Base-by-base conservation (phyloP, 2,329 filamentous ascomycete species). In the Ascochyta lentis region DNA sequence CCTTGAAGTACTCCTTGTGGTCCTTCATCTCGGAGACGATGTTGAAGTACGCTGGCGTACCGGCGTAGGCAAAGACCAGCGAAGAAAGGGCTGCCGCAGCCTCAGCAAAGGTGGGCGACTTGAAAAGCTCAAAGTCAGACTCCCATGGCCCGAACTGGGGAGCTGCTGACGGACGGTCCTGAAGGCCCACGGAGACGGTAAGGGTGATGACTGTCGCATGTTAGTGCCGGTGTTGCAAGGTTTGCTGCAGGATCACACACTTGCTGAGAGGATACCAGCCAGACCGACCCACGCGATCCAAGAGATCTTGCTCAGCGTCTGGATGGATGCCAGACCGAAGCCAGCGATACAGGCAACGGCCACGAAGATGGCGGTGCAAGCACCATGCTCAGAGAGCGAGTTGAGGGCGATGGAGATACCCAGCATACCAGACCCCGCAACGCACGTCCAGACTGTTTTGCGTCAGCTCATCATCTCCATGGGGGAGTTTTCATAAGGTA, bases 11-110 rank as follows among this genome's bases (percentile, higher is more conserved):
- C 64, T 87, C 83, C 16, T 77, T 76, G 0, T 86, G 86, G 34
- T 79, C 60, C 38, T 76, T 77, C 85, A 89, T 89, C 74, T 89
- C 86, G 0, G 83, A 84, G 27, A 88, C 88, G 46, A 89, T 83
- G 4, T 85, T 84, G 4, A 88, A 74, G 65, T 87, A 88, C 1
- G 84, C 83, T 0, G 80, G 82, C 1, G 84, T 86, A 23, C 81
- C 84, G 1, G 84, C 82, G 12, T 50, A 58, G 6, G 79, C 81
- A 5, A 83, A 84, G 45, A 84, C 80, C 69, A 87, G 85, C 59
- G 88, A 86, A 6, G 83, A 86, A 2, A 79, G 78, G 0, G 26
- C 61, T 6, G 84, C 83, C 0, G 81, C 81, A 63, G 87, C 86
- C 15, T 83, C 85, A 0, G 80, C 83, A 54, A 87, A 81, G 7